Percentiles rank a stretch among this genome's conserved stretches.
Conservation (phyloP, 306 rosid genomes). For the Quercus variabilis region DNA sequence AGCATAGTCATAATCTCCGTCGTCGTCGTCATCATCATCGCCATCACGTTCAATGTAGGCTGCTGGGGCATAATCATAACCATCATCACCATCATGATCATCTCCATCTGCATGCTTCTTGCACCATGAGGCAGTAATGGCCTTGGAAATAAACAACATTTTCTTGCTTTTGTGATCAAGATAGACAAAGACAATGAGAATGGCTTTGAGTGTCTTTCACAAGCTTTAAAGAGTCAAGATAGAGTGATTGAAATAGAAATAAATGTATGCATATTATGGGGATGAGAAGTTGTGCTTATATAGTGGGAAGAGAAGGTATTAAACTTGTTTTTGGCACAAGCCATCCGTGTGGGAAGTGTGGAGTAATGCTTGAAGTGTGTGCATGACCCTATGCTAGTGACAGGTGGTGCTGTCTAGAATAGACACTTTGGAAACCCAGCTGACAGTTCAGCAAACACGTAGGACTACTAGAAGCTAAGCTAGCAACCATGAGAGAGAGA, state of each 20-base stretch:
- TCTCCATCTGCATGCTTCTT: conserved; percentile 11
- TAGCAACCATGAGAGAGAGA: too few species aligned
- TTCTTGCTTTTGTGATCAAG: background rate
- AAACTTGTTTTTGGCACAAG: conserved; percentile 17
- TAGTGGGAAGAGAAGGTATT: background rate
- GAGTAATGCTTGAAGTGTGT: conserved; percentile 13
- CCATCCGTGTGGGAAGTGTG: conserved; percentile 29
- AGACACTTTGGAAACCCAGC: conserved; percentile 14
- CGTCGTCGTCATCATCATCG: background rate
- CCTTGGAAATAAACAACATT: conserved; percentile 22
- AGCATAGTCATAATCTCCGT: conserved; percentile 18
- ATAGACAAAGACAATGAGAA: background rate
- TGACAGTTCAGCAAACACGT: conserved; percentile 26
- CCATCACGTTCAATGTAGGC: conserved; percentile 2
- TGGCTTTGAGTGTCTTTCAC: too few species aligned
- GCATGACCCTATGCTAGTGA: background rate
- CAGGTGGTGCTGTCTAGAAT: background rate
- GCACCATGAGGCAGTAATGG: conserved; percentile 16
- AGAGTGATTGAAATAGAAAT: background rate
- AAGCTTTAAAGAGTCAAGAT: background rate
- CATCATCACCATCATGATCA: background rate
- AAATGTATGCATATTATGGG: background rate
- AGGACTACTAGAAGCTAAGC: background rate
- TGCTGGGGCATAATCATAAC: background rate
- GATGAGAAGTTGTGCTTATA: background rate